Percentiles rank a stretch among this genome's conserved stretches.
Evolutionary conservation across 148 eudicot genomes (phyloP).

Genomic region (Nepenthes gracilis): DNA sequence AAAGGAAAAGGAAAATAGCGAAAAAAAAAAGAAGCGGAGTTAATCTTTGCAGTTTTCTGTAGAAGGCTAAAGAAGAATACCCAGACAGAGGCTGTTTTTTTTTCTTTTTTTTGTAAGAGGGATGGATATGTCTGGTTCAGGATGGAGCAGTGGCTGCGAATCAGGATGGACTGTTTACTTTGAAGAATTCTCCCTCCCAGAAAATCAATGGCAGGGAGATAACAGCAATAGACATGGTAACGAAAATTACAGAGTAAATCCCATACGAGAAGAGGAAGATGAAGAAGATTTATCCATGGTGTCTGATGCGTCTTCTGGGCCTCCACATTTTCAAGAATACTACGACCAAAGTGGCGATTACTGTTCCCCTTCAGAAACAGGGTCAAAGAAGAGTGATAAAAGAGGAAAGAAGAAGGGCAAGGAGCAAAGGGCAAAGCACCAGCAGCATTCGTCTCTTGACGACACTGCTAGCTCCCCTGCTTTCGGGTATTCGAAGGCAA

Average conservation of each 20-base stretch:
- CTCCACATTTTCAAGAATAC: slow-evolving; percentile 18
- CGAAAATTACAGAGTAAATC: neutral
- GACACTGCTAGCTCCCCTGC: slow-evolving; percentile 63
- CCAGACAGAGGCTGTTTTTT: too few relatives aligned
- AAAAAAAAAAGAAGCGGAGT: too few relatives aligned
- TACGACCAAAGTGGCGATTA: slow-evolving; percentile 2
- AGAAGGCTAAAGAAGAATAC: too few relatives aligned
- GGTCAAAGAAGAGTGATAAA: slow-evolving; percentile 2
- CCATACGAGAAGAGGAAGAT: slow-evolving; percentile 4
- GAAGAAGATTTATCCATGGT: slow-evolving; percentile 57
- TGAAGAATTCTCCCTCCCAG: slow-evolving; percentile 28
- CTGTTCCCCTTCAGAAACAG: neutral
- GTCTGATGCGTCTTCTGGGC: slow-evolving; percentile 63
- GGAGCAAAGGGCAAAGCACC: slow-evolving; percentile 11
- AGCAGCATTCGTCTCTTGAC: slow-evolving; percentile 25
- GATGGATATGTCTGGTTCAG: slow-evolving; percentile 35
- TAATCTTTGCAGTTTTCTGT: too few relatives aligned
- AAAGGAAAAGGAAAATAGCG: slow-evolving; percentile 5
- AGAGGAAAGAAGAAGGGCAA: slow-evolving; percentile 17
- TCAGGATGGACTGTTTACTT: slow-evolving; percentile 64
- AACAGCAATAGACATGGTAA: neutral
- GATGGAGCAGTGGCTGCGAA: slow-evolving; percentile 44
- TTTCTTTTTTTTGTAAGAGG: neutral
- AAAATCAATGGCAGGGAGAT: slow-evolving; percentile 9
- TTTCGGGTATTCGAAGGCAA: slow-evolving; percentile 13